Percentiles rank a stretch among this genome's conserved stretches.
Evolutionary conservation across 257 asterid genomes (phyloP).

Genomic region (Misopates orontium): DNA sequence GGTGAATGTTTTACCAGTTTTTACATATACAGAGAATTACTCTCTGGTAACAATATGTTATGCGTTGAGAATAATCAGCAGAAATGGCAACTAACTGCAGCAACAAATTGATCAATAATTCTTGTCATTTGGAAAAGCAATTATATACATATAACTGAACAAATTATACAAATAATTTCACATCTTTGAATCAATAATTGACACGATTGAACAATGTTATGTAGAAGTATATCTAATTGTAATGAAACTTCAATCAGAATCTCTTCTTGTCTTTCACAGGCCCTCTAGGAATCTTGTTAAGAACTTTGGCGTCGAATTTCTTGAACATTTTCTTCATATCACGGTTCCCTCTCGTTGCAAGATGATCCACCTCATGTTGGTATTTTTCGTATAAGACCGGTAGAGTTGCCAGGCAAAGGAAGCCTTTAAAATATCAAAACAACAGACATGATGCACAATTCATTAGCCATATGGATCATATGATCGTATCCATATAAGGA

Average conservation of each 20-base stretch:
- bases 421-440: constrained; percentile 42
- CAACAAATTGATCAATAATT: neutral
- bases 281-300: constrained; percentile 88
- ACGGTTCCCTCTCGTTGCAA: constrained; percentile 53
- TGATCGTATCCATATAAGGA: neutral
- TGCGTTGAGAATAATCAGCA: too few species aligned
- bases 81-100: neutral
- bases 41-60: too few species aligned
- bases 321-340: constrained; percentile 62
- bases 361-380: constrained; percentile 65
- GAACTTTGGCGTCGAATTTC: constrained; percentile 58
- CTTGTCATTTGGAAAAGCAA: neutral
- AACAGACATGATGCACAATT: neutral
- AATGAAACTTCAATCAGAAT: constrained; percentile 31
- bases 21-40: too few species aligned
- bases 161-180: neutral
- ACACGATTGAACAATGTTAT: neutral
- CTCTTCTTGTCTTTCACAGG: constrained; percentile 70
- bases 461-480: neutral
- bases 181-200: neutral
- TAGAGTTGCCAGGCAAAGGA: constrained; percentile 50
- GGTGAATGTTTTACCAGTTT: too few species aligned
- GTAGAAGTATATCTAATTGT: neutral
- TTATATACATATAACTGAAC: neutral
- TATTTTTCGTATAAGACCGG: constrained; percentile 76